Conservation (phyloP, 2,329 filamentous ascomycete species). For the Colletotrichum sojae region DNA sequence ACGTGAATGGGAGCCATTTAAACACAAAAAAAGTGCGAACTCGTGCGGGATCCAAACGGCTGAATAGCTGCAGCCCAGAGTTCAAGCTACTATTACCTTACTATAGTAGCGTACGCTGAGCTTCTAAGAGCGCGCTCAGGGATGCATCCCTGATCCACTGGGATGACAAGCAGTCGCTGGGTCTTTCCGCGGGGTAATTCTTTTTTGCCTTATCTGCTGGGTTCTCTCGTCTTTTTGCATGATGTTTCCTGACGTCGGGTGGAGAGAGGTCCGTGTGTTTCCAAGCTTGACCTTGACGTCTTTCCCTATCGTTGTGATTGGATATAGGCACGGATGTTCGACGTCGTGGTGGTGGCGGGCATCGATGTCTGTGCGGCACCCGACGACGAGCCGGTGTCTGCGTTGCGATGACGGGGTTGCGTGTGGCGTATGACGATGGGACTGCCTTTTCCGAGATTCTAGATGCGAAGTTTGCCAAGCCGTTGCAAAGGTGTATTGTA, state of each 20-base stretch:
- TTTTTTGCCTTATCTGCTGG: too few relatives aligned
- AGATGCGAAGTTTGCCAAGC: slow-evolving; percentile 5
- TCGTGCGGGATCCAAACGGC: too few relatives aligned
- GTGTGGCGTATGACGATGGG: not conserved
- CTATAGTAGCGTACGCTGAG: not conserved
- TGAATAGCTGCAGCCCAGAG: too few relatives aligned
- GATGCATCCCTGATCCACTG: not conserved
- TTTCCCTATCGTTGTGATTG: not conserved
- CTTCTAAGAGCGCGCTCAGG: not conserved
- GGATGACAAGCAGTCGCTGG: not conserved
- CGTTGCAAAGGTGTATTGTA: not conserved
- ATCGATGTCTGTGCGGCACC: slow-evolving; percentile 1
- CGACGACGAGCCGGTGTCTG: too few relatives aligned
- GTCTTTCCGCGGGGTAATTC: too few relatives aligned
- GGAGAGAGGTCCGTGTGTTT: slow-evolving; percentile 5
- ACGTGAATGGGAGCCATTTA: too few relatives aligned
- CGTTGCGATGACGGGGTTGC: slow-evolving; percentile 1
- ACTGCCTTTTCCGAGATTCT: not conserved
- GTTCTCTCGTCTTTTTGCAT: not conserved
- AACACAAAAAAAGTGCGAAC: too few relatives aligned
- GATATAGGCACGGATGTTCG: too few relatives aligned
- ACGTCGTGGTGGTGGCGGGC: not conserved
- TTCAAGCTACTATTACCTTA: too few relatives aligned
- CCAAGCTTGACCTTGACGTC: not conserved
- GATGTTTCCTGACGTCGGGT: slow-evolving; percentile 9